Percentiles rank a stretch among this genome's conserved stretches.
These are phyloP conservation scores for Didymella segeticola DNA, from an alignment of 2,329 filamentous ascomycete genomes.

Conservation along the genomic window DNA sequence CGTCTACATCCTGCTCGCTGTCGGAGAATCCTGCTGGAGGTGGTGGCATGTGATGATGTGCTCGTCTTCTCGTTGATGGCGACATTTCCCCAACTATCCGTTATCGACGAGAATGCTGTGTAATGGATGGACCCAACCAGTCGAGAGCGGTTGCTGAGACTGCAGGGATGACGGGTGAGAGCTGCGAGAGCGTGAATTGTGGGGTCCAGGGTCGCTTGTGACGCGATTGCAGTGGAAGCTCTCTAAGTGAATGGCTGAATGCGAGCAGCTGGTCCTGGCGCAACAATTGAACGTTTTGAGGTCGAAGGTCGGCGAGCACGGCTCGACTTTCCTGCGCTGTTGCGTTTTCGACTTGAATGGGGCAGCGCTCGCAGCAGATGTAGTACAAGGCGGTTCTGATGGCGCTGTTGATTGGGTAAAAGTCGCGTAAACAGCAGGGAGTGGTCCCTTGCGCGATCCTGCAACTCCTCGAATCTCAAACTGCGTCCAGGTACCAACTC, in stretches of 20 bases:
- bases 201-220: slow-evolving; percentile 12
- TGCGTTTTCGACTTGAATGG: slow-evolving; percentile 12
- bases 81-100: slow-evolving; percentile 27
- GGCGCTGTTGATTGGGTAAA: slow-evolving; percentile 4
- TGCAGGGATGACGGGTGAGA: slow-evolving; percentile 16
- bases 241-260: slow-evolving; percentile 11
- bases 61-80: slow-evolving; percentile 35
- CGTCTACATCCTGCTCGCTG: slow-evolving; percentile 35
- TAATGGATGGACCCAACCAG: neutral
- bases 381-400: slow-evolving; percentile 9
- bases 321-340: slow-evolving; percentile 18
- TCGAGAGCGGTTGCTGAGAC: neutral
- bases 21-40: slow-evolving; percentile 32
- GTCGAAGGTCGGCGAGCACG: slow-evolving; percentile 7
- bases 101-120: slow-evolving; percentile 12
- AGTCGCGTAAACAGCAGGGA: neutral
- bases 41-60: slow-evolving; percentile 24
- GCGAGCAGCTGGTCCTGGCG: slow-evolving; percentile 8
- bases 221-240: neutral
- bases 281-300: neutral
- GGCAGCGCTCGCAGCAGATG: slow-evolving; percentile 3
- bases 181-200: slow-evolving; percentile 10
- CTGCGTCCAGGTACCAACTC: neutral
- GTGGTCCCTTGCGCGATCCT: slow-evolving; percentile 7
- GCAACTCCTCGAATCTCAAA: neutral